A percentile compares a stretch with the other conserved stretches of the same genome.
phyloP scores from a whole-genome alignment of 768 basidiomycete species.

The Naganishia randhawae region DNA sequence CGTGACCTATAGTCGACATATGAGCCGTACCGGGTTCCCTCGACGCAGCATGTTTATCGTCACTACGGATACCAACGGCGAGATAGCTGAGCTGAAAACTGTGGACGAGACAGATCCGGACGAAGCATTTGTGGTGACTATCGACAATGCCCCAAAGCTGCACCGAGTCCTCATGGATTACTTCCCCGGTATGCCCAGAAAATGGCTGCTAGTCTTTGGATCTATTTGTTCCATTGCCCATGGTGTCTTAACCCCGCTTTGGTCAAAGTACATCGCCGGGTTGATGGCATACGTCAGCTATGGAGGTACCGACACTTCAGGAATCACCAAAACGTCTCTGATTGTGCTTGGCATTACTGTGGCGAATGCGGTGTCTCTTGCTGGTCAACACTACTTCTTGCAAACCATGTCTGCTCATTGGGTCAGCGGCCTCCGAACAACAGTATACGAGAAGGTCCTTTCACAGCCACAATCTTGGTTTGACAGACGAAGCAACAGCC shows the following conservation, averaged over 20 bases:
- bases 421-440: slow-evolving; percentile 64
- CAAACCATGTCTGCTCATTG: slow-evolving; percentile 70
- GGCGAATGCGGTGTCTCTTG: slow-evolving; percentile 69
- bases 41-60: slow-evolving; percentile 17
- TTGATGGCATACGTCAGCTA: slow-evolving; percentile 59
- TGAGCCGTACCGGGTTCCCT: slow-evolving; percentile 3
- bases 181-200: slow-evolving; percentile 71
- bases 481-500: slow-evolving; percentile 63
- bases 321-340: slow-evolving; percentile 37
- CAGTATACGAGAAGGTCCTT: slow-evolving; percentile 61
- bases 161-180: slow-evolving; percentile 42
- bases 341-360: slow-evolving; percentile 65
- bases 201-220: slow-evolving; percentile 66
- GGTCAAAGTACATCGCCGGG: slow-evolving; percentile 80
- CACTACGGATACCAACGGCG: not conserved
- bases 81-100: slow-evolving; percentile 7
- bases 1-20: not conserved
- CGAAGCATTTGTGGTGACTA: slow-evolving; percentile 3
- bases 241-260: slow-evolving; percentile 84
- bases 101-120: not conserved
- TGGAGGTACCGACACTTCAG: slow-evolving; percentile 41
- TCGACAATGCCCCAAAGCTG: slow-evolving; percentile 20
- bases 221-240: slow-evolving; percentile 65
- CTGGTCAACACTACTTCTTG: slow-evolving; percentile 74
- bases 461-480: slow-evolving; percentile 83